Evolutionary conservation across 148 eudicot species (phyloP).

Genomic region (Hydrangea macrophylla): DNA sequence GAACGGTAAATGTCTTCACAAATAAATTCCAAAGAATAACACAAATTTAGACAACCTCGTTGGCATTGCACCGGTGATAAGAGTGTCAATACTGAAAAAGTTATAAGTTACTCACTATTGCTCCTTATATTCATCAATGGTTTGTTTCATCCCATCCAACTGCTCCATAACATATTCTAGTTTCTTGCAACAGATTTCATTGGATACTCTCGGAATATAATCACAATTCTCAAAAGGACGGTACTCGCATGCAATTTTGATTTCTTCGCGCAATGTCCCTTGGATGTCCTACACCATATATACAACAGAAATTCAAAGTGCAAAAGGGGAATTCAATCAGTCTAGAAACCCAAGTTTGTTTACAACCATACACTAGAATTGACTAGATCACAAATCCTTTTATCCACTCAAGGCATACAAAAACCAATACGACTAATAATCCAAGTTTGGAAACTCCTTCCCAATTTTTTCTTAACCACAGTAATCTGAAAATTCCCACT

Average conservation of each 20-base stretch:
- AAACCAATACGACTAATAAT: no score
- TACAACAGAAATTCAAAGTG: background rate
- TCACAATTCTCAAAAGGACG: conserved; percentile 98
- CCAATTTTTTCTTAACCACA: no score
- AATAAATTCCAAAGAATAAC: no score
- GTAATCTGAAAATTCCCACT: no score
- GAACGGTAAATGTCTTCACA: no score
- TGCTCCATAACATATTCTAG: conserved; percentile 53
- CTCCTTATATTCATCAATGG: conserved; percentile 48
- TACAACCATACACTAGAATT: background rate
- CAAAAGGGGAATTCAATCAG: background rate
- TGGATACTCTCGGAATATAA: conserved; percentile 81
- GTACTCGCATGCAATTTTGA: conserved; percentile 91
- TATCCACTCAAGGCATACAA: no score
- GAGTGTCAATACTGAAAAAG: no score
- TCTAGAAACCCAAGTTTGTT: background rate
- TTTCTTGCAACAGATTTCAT: conserved; percentile 87
- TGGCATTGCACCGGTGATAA: no score
- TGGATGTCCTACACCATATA: conserved; percentile 64
- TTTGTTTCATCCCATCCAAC: conserved; percentile 69
- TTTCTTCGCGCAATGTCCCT: conserved; percentile 81
- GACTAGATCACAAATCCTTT: background rate
- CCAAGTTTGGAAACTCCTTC: no score
- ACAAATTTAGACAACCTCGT: no score
- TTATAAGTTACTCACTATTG: conserved; percentile 1